A percentile compares a stretch with the other conserved stretches of the same genome.
Evolutionary conservation across 1,284 basidiomycete genomes (phyloP).

Genomic region (Jaminaea rosea): DNA sequence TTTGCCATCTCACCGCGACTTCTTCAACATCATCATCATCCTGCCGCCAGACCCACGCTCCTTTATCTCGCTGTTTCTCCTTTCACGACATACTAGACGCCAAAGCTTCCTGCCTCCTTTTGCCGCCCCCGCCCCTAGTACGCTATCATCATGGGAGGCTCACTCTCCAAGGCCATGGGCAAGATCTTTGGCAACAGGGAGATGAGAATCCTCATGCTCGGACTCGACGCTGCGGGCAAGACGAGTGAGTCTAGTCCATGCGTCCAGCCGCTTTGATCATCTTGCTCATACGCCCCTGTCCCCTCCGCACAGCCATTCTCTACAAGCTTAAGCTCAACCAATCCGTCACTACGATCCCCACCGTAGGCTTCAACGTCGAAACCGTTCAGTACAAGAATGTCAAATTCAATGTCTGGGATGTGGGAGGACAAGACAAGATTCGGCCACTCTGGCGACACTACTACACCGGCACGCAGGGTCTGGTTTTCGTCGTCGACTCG

Average conservation of each 20-base stretch:
- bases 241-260: conserved; percentile 18
- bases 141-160: conserved; percentile 44
- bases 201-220: conserved; percentile 58
- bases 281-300: no score
- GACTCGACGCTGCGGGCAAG: conserved; percentile 83
- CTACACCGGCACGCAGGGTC: conserved; percentile 99
- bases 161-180: conserved; percentile 45
- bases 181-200: conserved; percentile 47
- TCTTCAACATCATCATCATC: no score
- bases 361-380: conserved; percentile 75
- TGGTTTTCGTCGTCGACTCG: conserved; percentile 99
- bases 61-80: no score
- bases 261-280: not conserved
- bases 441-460: conserved; percentile 99
- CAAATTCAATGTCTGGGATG: conserved; percentile 99
- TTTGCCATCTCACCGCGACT: no score
- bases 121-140: no score
- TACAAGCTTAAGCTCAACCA: conserved; percentile 99
- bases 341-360: conserved; percentile 98
- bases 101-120: no score
- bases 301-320: conserved; percentile 59
- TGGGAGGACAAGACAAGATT: conserved; percentile 62
- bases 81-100: no score
- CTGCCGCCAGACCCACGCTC: no score
- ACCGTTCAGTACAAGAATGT: conserved; percentile 99